Base-by-base conservation (phyloP, 2,329 filamentous ascomycete species). In the Xylariales sp. region DNA sequence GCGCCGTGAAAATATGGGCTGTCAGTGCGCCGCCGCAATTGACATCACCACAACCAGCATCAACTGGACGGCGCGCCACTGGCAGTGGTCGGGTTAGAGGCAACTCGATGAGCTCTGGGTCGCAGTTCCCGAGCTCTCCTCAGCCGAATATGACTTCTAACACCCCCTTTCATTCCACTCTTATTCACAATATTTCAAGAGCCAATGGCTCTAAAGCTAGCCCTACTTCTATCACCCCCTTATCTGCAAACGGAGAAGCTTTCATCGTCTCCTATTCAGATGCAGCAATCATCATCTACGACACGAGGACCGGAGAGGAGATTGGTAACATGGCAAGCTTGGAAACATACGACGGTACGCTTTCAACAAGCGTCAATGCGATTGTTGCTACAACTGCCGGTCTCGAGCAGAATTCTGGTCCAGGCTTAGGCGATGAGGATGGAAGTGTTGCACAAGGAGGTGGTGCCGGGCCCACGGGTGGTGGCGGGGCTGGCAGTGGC, bases 201-300 rank as follows among this genome's bases (percentile, higher is more conserved):
- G 63, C 78, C 3, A 82, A 86, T 36, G 78, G 73, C 34, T 70
- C 69, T 11, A 76, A 76, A 12, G 80, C 85, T 4, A 90, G 86
- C 31, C 91, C 93, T 5, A 97, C 93, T 0, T 93, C 86, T 57
- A 97, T 98, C 55, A 85, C 86, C n/a, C 84, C 91, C 0, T 71
- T 97, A n/a, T 87, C 87, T 32, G 70, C 80, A 12, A 80, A 78
- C 3, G 91, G 93, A 3, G 86, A 94, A 55, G 85, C 83, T 4
- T 97, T 98, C 62, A 88, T 96, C 1, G 93, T 96, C 3, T 88
- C 88, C 15, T 98, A 94, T 62, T 80, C 86, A 1, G 90, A 98
- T 62, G 88, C 91, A 2, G 83, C 88, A 2, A 87, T 96, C 39
- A 70, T 97, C 12, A 84, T 97, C 14, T 98, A 91, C 61, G 90